phyloP scores from a whole-genome alignment of 306 rosid species.

The Abrus pulchellus region DNA sequence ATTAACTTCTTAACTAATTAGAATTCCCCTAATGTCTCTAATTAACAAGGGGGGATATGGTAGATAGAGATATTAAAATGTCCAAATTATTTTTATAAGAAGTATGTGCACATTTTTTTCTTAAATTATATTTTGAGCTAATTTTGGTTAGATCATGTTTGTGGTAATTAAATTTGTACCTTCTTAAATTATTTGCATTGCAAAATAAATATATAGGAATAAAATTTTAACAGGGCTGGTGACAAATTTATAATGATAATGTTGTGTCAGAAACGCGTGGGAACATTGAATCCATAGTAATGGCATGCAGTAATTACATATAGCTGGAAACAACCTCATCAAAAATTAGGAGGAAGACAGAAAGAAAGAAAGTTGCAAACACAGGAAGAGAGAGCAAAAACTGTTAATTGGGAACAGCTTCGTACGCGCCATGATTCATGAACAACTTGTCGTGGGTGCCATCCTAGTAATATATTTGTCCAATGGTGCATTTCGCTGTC shows the following conservation, averaged over 20 bases:
- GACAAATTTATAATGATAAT: background rate
- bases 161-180: no score
- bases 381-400: background rate
- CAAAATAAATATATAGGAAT: background rate
- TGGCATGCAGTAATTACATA: background rate
- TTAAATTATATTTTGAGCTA: no score
- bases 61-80: no score
- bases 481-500: constrained; percentile 5
- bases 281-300: background rate
- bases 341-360: background rate
- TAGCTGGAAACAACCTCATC: constrained; percentile 28
- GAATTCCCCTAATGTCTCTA: no score
- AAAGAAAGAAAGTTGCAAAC: background rate
- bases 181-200: no score
- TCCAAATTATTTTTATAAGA: no score
- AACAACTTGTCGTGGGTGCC: constrained; percentile 19
- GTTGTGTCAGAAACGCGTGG: constrained; percentile 42
- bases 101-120: no score
- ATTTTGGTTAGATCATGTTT: no score
- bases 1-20: no score
- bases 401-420: constrained; percentile 28
- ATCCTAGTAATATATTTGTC: constrained; percentile 24
- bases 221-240: no score
- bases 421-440: constrained; percentile 35
- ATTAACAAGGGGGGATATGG: no score